A percentile compares a stretch with the other conserved stretches of the same genome.
phyloP scores from a whole-genome alignment of 352 stramenopile genomes.

The Phytophthora niederhauseri region DNA sequence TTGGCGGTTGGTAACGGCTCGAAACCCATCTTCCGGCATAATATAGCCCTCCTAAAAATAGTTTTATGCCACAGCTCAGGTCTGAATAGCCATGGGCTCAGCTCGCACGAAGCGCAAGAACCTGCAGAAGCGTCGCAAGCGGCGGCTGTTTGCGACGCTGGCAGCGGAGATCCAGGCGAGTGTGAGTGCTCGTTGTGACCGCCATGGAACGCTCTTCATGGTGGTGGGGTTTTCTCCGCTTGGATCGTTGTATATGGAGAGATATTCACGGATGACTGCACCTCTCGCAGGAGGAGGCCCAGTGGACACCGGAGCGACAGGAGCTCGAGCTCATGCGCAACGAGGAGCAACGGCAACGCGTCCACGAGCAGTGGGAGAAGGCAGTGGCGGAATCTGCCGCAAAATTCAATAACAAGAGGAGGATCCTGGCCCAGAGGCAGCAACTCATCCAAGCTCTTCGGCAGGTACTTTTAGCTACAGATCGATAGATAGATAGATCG shows the following conservation, averaged over 20 bases:
- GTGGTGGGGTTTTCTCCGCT: constrained; percentile 5
- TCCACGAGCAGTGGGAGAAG: constrained; percentile 57
- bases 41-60: background rate
- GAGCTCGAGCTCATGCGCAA: constrained; percentile 60
- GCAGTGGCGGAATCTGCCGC: constrained; percentile 44
- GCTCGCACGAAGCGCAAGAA: constrained; percentile 78
- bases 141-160: constrained; percentile 65
- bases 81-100: constrained; percentile 44
- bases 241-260: constrained; percentile 8
- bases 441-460: constrained; percentile 59
- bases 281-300: constrained; percentile 36
- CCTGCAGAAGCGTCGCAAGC: constrained; percentile 72
- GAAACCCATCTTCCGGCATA: constrained; percentile 6
- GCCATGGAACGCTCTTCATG: background rate
- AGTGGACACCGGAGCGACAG: constrained; percentile 50
- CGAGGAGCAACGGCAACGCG: constrained; percentile 62
- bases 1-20: constrained; percentile 22
- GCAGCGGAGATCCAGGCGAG: constrained; percentile 50
- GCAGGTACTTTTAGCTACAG: constrained; percentile 38
- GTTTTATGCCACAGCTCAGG: constrained; percentile 18
- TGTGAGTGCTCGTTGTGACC: constrained; percentile 28
- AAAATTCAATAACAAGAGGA: constrained; percentile 54
- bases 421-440: constrained; percentile 55
- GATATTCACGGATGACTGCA: constrained; percentile 5
- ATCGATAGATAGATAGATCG: background rate